These are phyloP conservation scores for Pseudozyma hubeiensis DNA, from an alignment of 1,284 basidiomycete species.

Conservation along the genomic window DNA sequence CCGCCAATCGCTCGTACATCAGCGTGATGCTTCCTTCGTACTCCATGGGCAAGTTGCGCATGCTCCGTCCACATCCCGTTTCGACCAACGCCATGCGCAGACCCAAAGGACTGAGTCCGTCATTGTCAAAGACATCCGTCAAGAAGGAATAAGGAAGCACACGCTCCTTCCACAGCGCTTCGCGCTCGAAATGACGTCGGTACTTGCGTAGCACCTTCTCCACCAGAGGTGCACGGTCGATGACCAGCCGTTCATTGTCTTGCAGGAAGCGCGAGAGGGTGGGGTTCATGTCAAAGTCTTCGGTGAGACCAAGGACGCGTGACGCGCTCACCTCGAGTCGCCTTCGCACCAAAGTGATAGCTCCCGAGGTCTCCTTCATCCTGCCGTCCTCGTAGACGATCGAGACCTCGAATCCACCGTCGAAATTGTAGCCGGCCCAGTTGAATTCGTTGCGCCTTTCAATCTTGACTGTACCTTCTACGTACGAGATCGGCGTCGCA, in stretches of 20 bases:
- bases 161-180: slow-evolving; percentile 74
- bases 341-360: slow-evolving; percentile 61
- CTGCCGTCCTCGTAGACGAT: slow-evolving; percentile 73
- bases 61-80: slow-evolving; percentile 73
- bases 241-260: slow-evolving; percentile 75
- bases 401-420: slow-evolving; percentile 75
- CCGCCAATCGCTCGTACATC: slow-evolving; percentile 75
- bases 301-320: slow-evolving; percentile 76
- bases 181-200: slow-evolving; percentile 73
- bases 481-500: slow-evolving; percentile 71
- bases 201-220: slow-evolving; percentile 74
- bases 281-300: slow-evolving; percentile 77
- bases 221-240: slow-evolving; percentile 71
- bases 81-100: slow-evolving; percentile 72
- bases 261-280: slow-evolving; percentile 77
- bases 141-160: slow-evolving; percentile 79
- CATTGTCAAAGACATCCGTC: slow-evolving; percentile 71
- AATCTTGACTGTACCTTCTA: slow-evolving; percentile 74
- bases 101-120: slow-evolving; percentile 35
- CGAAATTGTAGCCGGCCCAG: slow-evolving; percentile 74
- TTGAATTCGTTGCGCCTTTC: slow-evolving; percentile 74
- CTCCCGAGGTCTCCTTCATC: slow-evolving; percentile 56
- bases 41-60: slow-evolving; percentile 73
- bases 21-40: slow-evolving; percentile 73
- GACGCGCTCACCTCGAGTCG: slow-evolving; percentile 72